Evolutionary conservation across 331 rosid genomes (phyloP), one percentile per base, ranked within the genome.

Genomic region (Phaseolus coccineus): DNA sequence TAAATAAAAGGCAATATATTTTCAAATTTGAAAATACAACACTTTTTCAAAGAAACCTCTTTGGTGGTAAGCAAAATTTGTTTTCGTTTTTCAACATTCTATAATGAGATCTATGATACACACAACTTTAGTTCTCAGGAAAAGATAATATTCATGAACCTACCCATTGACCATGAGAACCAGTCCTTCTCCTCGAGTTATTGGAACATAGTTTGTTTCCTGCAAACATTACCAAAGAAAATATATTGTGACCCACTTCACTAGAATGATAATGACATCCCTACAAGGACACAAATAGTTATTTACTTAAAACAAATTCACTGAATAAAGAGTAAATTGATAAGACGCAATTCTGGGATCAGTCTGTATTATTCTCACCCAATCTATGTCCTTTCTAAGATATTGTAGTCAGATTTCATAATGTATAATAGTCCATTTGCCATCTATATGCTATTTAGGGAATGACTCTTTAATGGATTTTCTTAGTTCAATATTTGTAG

Each of bases 101-200:
- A 16, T 50, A 39, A 80, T 12, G 51, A 64, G 51, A 72, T 64
- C 57, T 39, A 44, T 31, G 48, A 57, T 61, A 51, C 51, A 31
- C 27, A 69, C 24, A 37, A 71, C 10, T 69, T 78, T 39, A 55
- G 15, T 70, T 80, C 31, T 39, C 79, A 77, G 46, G 73, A 27
- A 68, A 15, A 71, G 42, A 84, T 77, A 68, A 63, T 78, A 58
- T 69, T 59, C 35, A 14, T 55, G 69, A 46, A 85, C 94, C 14
- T 81, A 95, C 97, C 98, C 98, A 61, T 95, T 95, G 82, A 92
- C 82, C 97, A 95, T 67, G 73, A 95, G 96, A 68, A 95, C 97
- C 82, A 95, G 97, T 77, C 94, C 86, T 81, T 82, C 74, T 68
- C 98, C 98, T 25, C 90, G 89, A 42, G 97, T 86, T 71, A 95